Evolutionary conservation across 2,329 filamentous ascomycete species (phyloP).

Genomic region (Ophiostoma perfectum): DNA sequence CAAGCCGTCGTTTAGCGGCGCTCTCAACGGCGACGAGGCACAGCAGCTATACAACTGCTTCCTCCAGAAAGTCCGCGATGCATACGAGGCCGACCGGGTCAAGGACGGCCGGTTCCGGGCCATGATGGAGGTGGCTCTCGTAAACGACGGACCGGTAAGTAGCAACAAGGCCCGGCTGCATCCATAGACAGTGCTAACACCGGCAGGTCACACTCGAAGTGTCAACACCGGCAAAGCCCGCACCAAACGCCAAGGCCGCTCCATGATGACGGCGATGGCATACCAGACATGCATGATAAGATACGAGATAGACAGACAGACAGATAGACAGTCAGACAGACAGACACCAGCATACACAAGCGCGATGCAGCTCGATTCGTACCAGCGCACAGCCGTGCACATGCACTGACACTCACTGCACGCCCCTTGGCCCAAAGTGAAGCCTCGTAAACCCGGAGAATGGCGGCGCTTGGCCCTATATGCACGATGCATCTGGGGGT

Average conservation of each 20-base stretch:
- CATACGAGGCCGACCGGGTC: constrained; percentile 68
- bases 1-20: constrained; percentile 91
- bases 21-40: constrained; percentile 71
- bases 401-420: too few species aligned
- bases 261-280: neutral
- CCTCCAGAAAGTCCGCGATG: constrained; percentile 65
- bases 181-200: neutral
- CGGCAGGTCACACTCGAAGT: constrained; percentile 22
- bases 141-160: constrained; percentile 72
- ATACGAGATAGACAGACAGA: too few species aligned
- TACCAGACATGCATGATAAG: neutral
- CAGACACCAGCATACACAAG: too few species aligned
- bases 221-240: neutral
- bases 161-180: neutral
- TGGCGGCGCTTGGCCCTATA: neutral
- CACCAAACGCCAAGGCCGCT: neutral
- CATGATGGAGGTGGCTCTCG: constrained; percentile 94
- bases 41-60: constrained; percentile 80
- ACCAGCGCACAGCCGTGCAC: too few species aligned
- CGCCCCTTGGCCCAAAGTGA: neutral
- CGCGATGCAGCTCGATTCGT: too few species aligned
- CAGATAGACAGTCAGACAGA: too few species aligned
- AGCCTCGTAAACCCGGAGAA: neutral
- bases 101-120: constrained; percentile 97
- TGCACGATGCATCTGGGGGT: neutral